phyloP scores from a whole-genome alignment of 345 rosid genomes.

The Sonneratia caseolaris region DNA sequence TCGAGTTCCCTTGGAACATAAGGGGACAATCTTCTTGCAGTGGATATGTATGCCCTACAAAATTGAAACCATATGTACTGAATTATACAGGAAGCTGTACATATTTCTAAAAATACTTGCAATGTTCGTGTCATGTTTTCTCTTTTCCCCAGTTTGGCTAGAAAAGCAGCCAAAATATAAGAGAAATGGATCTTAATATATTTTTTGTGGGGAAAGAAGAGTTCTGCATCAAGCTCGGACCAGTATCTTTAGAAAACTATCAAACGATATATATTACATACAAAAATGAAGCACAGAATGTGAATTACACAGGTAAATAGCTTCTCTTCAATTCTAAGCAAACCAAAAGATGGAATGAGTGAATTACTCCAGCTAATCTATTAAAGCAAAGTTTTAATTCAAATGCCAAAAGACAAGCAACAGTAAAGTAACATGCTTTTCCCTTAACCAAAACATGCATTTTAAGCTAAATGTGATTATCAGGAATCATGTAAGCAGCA shows the following conservation, averaged over 20 bases:
- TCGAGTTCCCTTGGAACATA: slow-evolving; percentile 75
- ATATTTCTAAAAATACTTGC: not conserved
- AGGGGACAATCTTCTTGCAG: slow-evolving; percentile 86
- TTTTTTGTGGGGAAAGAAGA: no score
- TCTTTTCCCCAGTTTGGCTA: not conserved
- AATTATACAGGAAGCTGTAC: not conserved
- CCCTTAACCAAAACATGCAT: not conserved
- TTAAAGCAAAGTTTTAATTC: not conserved
- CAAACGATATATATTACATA: no score
- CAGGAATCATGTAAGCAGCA: not conserved
- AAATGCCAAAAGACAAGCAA: not conserved
- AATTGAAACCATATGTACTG: not conserved
- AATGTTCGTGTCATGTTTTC: not conserved
- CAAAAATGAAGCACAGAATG: no score
- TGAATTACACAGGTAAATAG: not conserved
- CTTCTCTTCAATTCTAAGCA: not conserved
- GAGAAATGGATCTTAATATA: not conserved
- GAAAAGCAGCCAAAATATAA: not conserved
- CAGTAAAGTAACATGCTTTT: not conserved
- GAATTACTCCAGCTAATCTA: not conserved
- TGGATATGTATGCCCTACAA: slow-evolving; percentile 80
- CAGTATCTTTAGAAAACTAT: not conserved
- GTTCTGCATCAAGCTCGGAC: not conserved
- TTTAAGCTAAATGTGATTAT: not conserved
- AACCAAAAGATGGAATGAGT: not conserved